phyloP scores from a whole-genome alignment of 164 flowering plant genomes.

The Brasenia schreberi region DNA sequence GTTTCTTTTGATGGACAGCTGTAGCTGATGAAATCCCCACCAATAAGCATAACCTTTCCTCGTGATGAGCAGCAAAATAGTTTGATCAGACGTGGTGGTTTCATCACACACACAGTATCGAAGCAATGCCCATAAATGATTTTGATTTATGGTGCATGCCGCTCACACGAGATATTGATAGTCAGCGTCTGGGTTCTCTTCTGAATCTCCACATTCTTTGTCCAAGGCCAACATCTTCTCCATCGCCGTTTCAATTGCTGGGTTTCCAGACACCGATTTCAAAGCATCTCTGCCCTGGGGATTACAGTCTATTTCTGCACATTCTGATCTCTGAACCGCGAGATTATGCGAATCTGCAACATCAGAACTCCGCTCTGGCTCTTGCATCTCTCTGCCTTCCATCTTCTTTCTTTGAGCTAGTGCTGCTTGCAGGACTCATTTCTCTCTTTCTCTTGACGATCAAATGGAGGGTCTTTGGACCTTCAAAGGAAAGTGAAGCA shows the following conservation, averaged over 20 bases:
- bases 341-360: too few relatives aligned
- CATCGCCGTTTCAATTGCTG: background rate
- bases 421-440: slow-evolving; percentile 17
- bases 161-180: slow-evolving; percentile 1
- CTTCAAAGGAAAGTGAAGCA: slow-evolving; percentile 51
- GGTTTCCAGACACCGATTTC: background rate
- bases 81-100: too few relatives aligned
- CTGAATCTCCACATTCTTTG: background rate
- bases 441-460: slow-evolving; percentile 32
- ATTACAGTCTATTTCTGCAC: background rate
- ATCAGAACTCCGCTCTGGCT: slow-evolving; percentile 3
- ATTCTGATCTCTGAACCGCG: background rate
- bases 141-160: background rate
- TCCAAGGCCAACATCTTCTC: background rate
- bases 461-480: slow-evolving; percentile 53
- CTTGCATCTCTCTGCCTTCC: slow-evolving; percentile 12
- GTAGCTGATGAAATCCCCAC: too few relatives aligned
- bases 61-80: too few relatives aligned
- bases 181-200: background rate
- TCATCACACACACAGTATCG: too few relatives aligned
- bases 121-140: too few relatives aligned
- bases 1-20: too few relatives aligned
- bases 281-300: background rate
- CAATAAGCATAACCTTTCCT: too few relatives aligned
- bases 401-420: slow-evolving; percentile 12